These are phyloP conservation scores for Buxus sempervirens DNA, from an alignment of 164 flowering plant genomes.

Conservation along the genomic window DNA sequence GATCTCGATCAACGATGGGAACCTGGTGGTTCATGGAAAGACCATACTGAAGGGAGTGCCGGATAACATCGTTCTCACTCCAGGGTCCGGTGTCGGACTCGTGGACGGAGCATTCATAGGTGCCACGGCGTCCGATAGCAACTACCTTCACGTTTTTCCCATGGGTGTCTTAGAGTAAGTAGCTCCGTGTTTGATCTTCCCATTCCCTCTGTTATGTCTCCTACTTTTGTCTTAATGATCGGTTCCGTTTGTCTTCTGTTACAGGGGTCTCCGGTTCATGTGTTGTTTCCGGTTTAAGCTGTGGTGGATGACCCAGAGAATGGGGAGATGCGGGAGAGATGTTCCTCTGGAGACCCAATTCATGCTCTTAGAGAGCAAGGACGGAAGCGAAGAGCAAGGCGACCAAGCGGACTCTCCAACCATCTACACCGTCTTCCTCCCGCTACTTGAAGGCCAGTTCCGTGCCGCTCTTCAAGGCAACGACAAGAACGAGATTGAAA, in stretches of 20 bases:
- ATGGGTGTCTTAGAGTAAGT: constrained; percentile 80
- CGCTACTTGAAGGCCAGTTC: constrained; percentile 87
- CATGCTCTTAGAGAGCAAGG: constrained; percentile 89
- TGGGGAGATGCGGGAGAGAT: constrained; percentile 85
- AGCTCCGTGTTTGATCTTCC: background rate
- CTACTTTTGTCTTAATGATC: background rate
- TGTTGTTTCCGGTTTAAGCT: constrained; percentile 91
- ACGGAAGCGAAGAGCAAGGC: constrained; percentile 32
- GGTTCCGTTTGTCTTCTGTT: too few species aligned
- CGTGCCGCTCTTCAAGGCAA: constrained; percentile 95
- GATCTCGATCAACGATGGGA: constrained; percentile 67
- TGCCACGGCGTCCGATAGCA: constrained; percentile 63
- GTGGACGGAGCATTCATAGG: constrained; percentile 79
- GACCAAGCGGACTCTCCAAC: constrained; percentile 46
- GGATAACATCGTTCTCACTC: constrained; percentile 80
- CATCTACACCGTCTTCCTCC: constrained; percentile 82
- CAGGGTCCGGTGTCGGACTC: constrained; percentile 61
- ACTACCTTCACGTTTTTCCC: constrained; percentile 84
- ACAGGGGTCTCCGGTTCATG: constrained; percentile 81
- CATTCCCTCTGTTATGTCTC: background rate
- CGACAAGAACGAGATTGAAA: constrained; percentile 74
- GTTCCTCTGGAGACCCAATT: constrained; percentile 94
- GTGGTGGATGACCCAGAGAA: constrained; percentile 99
- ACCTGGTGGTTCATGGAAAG: constrained; percentile 89
- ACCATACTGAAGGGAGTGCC: constrained; percentile 81